These are phyloP conservation scores for Suhomyces pyralidae DNA, from an alignment of 805 yeast species.

Conservation along the genomic window DNA sequence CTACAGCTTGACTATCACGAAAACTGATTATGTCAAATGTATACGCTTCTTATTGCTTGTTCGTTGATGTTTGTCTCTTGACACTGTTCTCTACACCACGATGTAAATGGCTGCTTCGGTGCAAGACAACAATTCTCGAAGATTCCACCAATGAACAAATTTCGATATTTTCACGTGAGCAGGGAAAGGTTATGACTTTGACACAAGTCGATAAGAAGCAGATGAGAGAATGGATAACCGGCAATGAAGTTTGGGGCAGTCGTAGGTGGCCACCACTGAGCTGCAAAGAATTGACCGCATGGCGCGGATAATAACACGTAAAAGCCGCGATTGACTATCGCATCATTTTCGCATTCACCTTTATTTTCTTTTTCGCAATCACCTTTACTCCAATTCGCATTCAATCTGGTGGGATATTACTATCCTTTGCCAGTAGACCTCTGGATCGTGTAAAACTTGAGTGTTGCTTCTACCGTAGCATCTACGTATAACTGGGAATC, in stretches of 20 bases:
- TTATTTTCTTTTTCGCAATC: too few relatives aligned
- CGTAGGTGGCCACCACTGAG: background rate
- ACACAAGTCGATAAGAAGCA: background rate
- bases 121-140: background rate
- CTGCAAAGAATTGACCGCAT: background rate
- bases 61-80: background rate
- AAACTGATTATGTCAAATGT: too few relatives aligned
- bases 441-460: background rate
- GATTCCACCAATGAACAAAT: background rate
- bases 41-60: background rate
- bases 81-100: background rate
- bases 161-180: constrained; percentile 1
- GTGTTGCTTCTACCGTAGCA: background rate
- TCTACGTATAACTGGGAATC: too few relatives aligned
- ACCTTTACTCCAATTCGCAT: too few relatives aligned
- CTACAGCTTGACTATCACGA: too few relatives aligned
- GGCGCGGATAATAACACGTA: background rate
- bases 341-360: too few relatives aligned
- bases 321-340: background rate
- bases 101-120: background rate
- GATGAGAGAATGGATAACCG: too few relatives aligned
- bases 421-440: background rate
- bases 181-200: background rate
- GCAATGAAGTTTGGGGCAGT: too few relatives aligned
- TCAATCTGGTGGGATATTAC: too few relatives aligned